Evolutionary conservation across 1,139 yeast species (phyloP).

Genomic region (Wickerhamomyces sp.): DNA sequence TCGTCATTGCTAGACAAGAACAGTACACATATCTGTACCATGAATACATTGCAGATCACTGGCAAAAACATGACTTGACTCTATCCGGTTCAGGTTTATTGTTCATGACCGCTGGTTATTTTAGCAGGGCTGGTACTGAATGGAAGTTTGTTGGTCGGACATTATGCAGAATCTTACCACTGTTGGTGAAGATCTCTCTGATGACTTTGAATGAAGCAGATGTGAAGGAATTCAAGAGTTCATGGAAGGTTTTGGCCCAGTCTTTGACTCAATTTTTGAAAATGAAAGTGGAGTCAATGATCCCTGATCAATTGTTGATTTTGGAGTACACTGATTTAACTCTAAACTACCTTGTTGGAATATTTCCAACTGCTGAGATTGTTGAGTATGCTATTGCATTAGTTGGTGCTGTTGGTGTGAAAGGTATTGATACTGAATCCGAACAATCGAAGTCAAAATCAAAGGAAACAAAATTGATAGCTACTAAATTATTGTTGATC

Average conservation of each 20-base stretch:
- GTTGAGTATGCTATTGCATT: constrained; percentile 35
- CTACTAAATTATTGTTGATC: constrained; percentile 54
- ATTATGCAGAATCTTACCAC: constrained; percentile 52
- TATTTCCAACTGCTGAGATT: constrained; percentile 37
- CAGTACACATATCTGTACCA: constrained; percentile 56
- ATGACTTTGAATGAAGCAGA: constrained; percentile 23
- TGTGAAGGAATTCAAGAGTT: constrained; percentile 30
- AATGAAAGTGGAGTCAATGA: constrained; percentile 40
- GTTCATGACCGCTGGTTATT: constrained; percentile 41
- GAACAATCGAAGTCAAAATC: constrained; percentile 24
- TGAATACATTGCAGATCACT: constrained; percentile 32
- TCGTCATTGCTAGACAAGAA: constrained; percentile 62
- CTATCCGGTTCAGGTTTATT: constrained; percentile 48
- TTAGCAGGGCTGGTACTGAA: constrained; percentile 43
- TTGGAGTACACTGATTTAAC: constrained; percentile 55
- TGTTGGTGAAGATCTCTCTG: constrained; percentile 40
- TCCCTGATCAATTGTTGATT: constrained; percentile 55
- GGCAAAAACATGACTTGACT: constrained; percentile 30
- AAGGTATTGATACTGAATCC: constrained; percentile 36
- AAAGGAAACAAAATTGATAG: constrained; percentile 50
- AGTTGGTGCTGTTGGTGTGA: constrained; percentile 46
- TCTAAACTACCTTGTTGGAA: constrained; percentile 37
- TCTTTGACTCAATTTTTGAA: constrained; percentile 45
- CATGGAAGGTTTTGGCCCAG: constrained; percentile 33
- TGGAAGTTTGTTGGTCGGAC: constrained; percentile 66